phyloP scores from a whole-genome alignment of 371 early-diverging fungal species.

The Mortierella sp. region DNA sequence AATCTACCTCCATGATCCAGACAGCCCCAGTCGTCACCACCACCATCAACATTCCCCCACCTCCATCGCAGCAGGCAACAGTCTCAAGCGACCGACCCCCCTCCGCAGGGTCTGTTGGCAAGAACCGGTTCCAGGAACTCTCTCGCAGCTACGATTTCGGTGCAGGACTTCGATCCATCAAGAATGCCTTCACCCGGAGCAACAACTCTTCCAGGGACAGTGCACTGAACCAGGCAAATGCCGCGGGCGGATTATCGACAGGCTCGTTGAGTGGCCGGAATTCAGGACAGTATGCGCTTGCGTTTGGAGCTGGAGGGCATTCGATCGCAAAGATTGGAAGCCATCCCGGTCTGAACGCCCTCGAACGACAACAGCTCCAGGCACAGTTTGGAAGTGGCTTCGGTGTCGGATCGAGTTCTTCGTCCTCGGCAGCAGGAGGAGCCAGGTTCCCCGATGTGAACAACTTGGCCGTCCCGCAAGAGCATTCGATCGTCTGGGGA shows the following conservation, averaged over 20 bases:
- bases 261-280: conserved; percentile 17
- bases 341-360: conserved; percentile 34
- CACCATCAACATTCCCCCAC: conserved; percentile 26
- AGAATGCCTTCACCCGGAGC: conserved; percentile 40
- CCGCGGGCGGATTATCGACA: background rate
- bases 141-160: conserved; percentile 47
- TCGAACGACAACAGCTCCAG: conserved; percentile 42
- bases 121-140: conserved; percentile 43
- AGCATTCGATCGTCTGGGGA: conserved; percentile 41
- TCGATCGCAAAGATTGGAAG: conserved; percentile 47
- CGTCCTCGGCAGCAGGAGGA: background rate
- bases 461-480: conserved; percentile 14
- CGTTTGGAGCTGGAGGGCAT: conserved; percentile 45
- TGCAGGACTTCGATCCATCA: conserved; percentile 41
- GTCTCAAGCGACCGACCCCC: conserved; percentile 41
- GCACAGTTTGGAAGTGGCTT: conserved; percentile 30
- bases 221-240: conserved; percentile 17
- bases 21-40: conserved; percentile 27
- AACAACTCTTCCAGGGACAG: conserved; percentile 35
- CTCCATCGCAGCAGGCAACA: conserved; percentile 22
- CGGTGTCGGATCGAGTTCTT: background rate
- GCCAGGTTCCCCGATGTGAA: conserved; percentile 33
- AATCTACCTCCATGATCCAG: conserved; percentile 43
- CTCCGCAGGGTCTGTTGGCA: conserved; percentile 43
- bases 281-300: background rate